Evolutionary conservation across 371 early-diverging fungal genomes (phyloP), one percentile per base, ranked within the genome.

Genomic region (Saksenaea oblongispora): DNA sequence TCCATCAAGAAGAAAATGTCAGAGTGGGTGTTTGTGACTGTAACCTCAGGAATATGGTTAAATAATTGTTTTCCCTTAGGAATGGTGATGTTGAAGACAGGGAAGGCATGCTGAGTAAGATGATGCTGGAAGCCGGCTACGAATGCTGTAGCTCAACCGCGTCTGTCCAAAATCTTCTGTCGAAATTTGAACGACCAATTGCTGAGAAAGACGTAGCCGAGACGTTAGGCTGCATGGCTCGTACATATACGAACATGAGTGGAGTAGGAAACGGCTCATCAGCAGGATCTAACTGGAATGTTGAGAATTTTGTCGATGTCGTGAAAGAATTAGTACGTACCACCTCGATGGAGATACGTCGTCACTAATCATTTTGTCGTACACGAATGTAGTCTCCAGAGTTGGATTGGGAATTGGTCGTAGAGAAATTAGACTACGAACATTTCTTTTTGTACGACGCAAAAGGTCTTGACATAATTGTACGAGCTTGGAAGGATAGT

Each of bases 221-320:
- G n/a, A 75, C 84, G 0, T 60, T 93, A 36, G 87, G 85, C 18
- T 87, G 89, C 84, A 92, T 93, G 89, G 85, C 87, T 22, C 75
- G 83, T 42, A 82, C 89, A 0, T 84, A 80, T 61, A 70, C 83
- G 17, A 84, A 83, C 51, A 78, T 86, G 60, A 75, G 72, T 34
- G 79, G 84, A 9, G 84, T 85, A 34, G 74, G 75, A 57, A 64
- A 66, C 63, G 70, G 78, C 15, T 59, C 70, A 36, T 17, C 67
- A 10, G 57, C 66, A 39, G 77, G 53, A 24, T 62, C 81, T 14
- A 78, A 81, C 2, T 92, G 92, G 92, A 83, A 91, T 69, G 83
- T 89, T 10, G 89, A 87, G 31, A 79, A 84, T 28, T 89, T 92
- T 74, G 84, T 84, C 0, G 62, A 75, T 2, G 84, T 79, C 28